phyloP scores from a whole-genome alignment of 768 basidiomycete genomes.

The Leccinum boreale region DNA sequence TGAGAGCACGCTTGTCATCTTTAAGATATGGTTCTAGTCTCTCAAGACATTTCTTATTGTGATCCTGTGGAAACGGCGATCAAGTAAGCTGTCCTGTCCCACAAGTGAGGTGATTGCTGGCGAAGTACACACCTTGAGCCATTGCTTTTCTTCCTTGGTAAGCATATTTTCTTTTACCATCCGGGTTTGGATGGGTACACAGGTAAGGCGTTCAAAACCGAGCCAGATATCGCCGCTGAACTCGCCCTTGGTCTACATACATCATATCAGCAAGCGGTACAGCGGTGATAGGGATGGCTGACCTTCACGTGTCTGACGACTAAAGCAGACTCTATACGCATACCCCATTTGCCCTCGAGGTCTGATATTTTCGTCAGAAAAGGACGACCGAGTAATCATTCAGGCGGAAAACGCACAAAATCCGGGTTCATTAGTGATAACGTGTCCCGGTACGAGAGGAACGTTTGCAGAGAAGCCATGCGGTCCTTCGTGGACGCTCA shows the following conservation, averaged over 20 bases:
- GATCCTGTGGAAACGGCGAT: constrained; percentile 49
- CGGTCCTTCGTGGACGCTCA: constrained; percentile 84
- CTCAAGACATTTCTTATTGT: constrained; percentile 72
- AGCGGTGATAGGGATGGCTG: constrained; percentile 7
- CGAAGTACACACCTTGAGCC: constrained; percentile 62
- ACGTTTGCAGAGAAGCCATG: constrained; percentile 70
- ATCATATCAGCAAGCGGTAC: constrained; percentile 4
- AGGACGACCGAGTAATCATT: constrained; percentile 11
- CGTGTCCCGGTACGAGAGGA: constrained; percentile 79
- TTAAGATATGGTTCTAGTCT: constrained; percentile 62
- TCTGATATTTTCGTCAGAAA: constrained; percentile 41
- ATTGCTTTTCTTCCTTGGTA: constrained; percentile 79
- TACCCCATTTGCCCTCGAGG: constrained; percentile 77
- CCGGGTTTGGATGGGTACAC: constrained; percentile 89
- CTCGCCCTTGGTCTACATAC: constrained; percentile 58
- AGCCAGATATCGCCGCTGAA: constrained; percentile 80
- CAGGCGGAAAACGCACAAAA: constrained; percentile 58
- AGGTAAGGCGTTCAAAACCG: constrained; percentile 88
- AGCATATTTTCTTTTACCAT: constrained; percentile 87
- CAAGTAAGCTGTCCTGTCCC: not conserved
- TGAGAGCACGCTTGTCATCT: constrained; percentile 76
- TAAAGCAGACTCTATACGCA: constrained; percentile 88
- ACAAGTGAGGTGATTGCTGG: constrained; percentile 8
- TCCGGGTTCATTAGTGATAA: constrained; percentile 93
- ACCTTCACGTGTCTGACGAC: constrained; percentile 62